Conservation (phyloP, 495 filamentous ascomycete genomes). For the Xylaria palmicola region DNA sequence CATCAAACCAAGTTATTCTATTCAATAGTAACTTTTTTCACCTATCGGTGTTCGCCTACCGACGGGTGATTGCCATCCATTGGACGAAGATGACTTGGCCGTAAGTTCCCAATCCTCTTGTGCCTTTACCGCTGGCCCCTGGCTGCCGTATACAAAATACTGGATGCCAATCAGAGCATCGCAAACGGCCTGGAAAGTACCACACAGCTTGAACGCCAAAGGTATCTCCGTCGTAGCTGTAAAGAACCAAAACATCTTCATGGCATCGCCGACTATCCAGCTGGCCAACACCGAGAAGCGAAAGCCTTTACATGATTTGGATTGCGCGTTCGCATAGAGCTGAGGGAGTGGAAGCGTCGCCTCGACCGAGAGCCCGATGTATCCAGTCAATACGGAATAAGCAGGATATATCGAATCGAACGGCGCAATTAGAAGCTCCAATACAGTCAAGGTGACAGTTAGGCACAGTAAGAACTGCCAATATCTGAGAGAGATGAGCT, state of each 20-base stretch:
- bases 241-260: conserved; percentile 97
- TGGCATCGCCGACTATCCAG: conserved; percentile 87
- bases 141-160: conserved; percentile 77
- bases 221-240: conserved; percentile 70
- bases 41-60: conserved; percentile 39
- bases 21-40: conserved; percentile 35
- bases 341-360: conserved; percentile 89
- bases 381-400: conserved; percentile 75
- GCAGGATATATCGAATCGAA: conserved; percentile 54
- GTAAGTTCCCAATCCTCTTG: conserved; percentile 27
- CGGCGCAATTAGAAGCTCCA: conserved; percentile 72
- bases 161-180: conserved; percentile 82
- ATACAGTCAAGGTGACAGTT: conserved; percentile 57
- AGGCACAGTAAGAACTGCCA: conserved; percentile 84
- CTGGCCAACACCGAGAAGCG: conserved; percentile 78
- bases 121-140: conserved; percentile 32
- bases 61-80: conserved; percentile 32
- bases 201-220: conserved; percentile 87
- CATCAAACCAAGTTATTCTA: not conserved
- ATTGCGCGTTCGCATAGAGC: conserved; percentile 74
- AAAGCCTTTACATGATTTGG: conserved; percentile 85
- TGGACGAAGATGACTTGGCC: conserved; percentile 21
- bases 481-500: conserved; percentile 55
- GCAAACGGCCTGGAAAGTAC: conserved; percentile 85
- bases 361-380: conserved; percentile 83